Base-by-base conservation (phyloP, 768 basidiomycete species). In the Lyophyllum semitale region DNA sequence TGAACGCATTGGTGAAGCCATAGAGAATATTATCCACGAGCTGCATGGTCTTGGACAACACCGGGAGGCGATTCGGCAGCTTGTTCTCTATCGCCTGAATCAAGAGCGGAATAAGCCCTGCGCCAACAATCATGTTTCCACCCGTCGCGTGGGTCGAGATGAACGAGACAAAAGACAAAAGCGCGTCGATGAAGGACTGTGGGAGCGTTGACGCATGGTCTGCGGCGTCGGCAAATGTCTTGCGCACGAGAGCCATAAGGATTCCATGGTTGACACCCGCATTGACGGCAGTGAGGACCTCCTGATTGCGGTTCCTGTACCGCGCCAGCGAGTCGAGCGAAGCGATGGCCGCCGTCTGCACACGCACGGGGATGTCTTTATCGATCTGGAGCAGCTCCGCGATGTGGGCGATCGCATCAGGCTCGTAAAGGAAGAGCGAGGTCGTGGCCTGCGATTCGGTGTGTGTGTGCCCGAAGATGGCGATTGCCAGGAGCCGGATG, bases 231-330 rank as follows among this genome's bases (percentile, higher is more conserved):
- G 78, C 68, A 17, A 93, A 87, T 22, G 91, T 90, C 71, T 86
- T 88, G 57, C 95, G 84, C 51, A 98, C 79, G 32, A 95, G 77
- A 26, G 89, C 88, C 88, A 98, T 93, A 23, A 99, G 71, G 37
- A 94, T 88, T 12, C 97, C 97, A 66, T 98, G 97, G 64, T 94
- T 97, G 51, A 98, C 93, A 41, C 93, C 93, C 23, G 93, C 95
- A 67, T 97, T 97, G 33, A 98, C 83, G 1, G 95, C 88, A 4
- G 88, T 87, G 43, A 97, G 71, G 35, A 96, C 93, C 66, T 98
- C 97, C 62, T 87, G 84, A 32, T 91, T 81, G 67, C 89, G 93
- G 56, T 75, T 78, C 57, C 93, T 84, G 68, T 96, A 95, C 58
- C 93, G 80, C 12, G 88, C 89, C 54, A 96, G 81, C 13, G 92